Conservation (phyloP, 192 early-diverging fungal genomes). For the Mortierella claussenii region DNA sequence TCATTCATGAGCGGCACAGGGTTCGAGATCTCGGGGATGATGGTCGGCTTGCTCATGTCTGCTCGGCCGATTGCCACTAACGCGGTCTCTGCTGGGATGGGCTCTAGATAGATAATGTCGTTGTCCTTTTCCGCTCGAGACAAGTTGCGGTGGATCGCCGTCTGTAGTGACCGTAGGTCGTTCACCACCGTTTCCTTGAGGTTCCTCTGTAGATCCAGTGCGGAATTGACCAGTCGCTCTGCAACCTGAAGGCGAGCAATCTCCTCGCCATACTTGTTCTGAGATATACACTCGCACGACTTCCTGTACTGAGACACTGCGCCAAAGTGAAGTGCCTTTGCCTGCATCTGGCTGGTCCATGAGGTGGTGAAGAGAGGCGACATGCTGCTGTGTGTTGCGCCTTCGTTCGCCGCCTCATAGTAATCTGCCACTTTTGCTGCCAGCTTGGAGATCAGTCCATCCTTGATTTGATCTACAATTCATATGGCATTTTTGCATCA, state of each 20-base stretch:
- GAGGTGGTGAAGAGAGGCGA: conserved; percentile 58
- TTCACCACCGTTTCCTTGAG: conserved; percentile 54
- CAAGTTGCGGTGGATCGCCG: conserved; percentile 60
- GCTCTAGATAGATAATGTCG: conserved; percentile 89
- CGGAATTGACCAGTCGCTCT: conserved; percentile 55
- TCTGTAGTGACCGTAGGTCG: conserved; percentile 60
- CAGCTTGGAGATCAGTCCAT: conserved; percentile 79
- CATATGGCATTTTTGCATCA: not conserved
- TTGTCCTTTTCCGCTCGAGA: conserved; percentile 87
- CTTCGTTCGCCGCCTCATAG: conserved; percentile 76
- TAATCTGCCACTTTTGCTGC: conserved; percentile 78
- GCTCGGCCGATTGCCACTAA: conserved; percentile 71
- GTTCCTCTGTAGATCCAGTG: conserved; percentile 50
- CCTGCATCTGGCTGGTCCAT: conserved; percentile 80
- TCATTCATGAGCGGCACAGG: conserved; percentile 75
- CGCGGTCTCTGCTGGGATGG: conserved; percentile 70
- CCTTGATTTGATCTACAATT: conserved; percentile 77
- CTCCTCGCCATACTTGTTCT: conserved; percentile 87
- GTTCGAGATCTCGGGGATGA: conserved; percentile 66
- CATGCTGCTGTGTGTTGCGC: conserved; percentile 64
- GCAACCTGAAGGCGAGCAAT: conserved; percentile 78
- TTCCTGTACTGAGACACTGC: conserved; percentile 86
- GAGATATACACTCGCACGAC: conserved; percentile 75
- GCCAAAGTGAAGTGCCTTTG: conserved; percentile 77
- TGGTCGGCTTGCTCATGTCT: conserved; percentile 75